A percentile compares a stretch with the other conserved stretches of the same genome.
phyloP scores from a whole-genome alignment of 2,329 filamentous ascomycete species.

The Rugonectria rugulosa region DNA sequence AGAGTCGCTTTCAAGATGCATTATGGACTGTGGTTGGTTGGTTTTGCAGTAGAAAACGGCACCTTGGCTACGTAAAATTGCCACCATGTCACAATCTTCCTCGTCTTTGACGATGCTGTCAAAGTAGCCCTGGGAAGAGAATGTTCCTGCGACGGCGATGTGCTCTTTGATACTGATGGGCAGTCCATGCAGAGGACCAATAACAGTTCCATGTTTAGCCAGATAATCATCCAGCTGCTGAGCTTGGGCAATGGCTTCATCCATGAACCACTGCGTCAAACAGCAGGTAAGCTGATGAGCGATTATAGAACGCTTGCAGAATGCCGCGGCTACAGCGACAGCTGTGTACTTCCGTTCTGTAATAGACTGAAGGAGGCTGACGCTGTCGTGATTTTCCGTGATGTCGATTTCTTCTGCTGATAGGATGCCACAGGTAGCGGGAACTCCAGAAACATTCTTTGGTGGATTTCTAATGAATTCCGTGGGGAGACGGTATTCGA shows the following conservation, averaged over 20 bases:
- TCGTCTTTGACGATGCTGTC: too few relatives aligned
- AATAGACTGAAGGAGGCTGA: slow-evolving; percentile 50
- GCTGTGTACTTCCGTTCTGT: slow-evolving; percentile 45
- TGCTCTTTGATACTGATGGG: slow-evolving; percentile 49
- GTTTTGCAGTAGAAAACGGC: slow-evolving; percentile 13
- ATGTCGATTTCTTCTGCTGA: slow-evolving; percentile 60
- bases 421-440: too few relatives aligned
- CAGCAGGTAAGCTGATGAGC: slow-evolving; percentile 65
- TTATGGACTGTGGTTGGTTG: slow-evolving; percentile 6
- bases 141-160: too few relatives aligned
- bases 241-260: slow-evolving; percentile 52
- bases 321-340: slow-evolving; percentile 55
- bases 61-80: not conserved
- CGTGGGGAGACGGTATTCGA: too few relatives aligned
- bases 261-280: slow-evolving; percentile 60
- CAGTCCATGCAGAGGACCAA: slow-evolving; percentile 35
- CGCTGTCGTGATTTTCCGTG: slow-evolving; percentile 55
- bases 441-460: too few relatives aligned
- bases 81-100: slow-evolving; percentile 8
- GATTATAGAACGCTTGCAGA: slow-evolving; percentile 58
- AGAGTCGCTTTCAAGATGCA: slow-evolving; percentile 9
- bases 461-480: too few relatives aligned
- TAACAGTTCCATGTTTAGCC: slow-evolving; percentile 39
- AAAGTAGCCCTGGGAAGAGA: too few relatives aligned
- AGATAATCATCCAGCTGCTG: slow-evolving; percentile 52